These are phyloP conservation scores for Kitagawia praeruptora DNA, from an alignment of 129 eudicot genomes.

Conservation along the genomic window DNA sequence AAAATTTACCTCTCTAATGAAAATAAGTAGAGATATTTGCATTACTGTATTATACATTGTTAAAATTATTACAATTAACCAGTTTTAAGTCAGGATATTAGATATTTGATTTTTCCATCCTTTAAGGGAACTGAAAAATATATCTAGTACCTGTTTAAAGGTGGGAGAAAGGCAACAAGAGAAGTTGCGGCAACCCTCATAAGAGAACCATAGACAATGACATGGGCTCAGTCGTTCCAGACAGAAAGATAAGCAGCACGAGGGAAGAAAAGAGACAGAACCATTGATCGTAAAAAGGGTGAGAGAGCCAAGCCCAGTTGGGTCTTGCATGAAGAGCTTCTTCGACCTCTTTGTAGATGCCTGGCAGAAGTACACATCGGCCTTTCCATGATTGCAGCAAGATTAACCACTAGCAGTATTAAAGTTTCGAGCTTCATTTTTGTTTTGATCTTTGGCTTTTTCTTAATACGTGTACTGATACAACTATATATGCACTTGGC, in stretches of 20 bases:
- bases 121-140: not conserved
- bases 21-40: not conserved
- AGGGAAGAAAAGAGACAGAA: slow-evolving; percentile 71
- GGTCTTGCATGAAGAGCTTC: slow-evolving; percentile 64
- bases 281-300: slow-evolving; percentile 79
- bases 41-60: not conserved
- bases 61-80: not conserved
- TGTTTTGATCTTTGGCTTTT: not conserved
- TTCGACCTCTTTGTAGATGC: slow-evolving; percentile 82
- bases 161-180: slow-evolving; percentile 68
- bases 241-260: slow-evolving; percentile 68
- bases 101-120: not conserved
- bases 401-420: slow-evolving; percentile 59
- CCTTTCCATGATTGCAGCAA: slow-evolving; percentile 95
- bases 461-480: not conserved
- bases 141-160: slow-evolving; percentile 45
- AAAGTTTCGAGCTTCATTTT: slow-evolving; percentile 49
- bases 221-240: slow-evolving; percentile 64
- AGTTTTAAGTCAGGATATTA: not conserved
- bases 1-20: not conserved
- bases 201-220: slow-evolving; percentile 75
- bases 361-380: slow-evolving; percentile 72
- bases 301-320: slow-evolving; percentile 61
- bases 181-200: slow-evolving; percentile 91
- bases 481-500: not conserved